Percentiles rank a stretch among this genome's conserved stretches.
phyloP scores from a whole-genome alignment of 2,329 filamentous ascomycete species.

The Phialophora verrucosa region DNA sequence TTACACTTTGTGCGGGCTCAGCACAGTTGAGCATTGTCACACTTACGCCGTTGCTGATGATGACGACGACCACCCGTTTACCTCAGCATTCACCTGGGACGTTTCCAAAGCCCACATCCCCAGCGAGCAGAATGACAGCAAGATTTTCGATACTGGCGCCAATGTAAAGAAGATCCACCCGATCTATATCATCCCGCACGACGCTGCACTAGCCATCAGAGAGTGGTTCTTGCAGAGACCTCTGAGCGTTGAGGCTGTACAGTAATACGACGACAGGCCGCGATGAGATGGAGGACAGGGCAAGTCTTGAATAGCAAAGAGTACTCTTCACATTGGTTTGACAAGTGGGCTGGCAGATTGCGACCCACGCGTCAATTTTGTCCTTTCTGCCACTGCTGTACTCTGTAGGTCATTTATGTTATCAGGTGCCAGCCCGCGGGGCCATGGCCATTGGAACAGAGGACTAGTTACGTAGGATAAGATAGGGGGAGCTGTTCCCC shows the following conservation, averaged over 20 bases:
- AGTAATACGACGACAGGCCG: not conserved
- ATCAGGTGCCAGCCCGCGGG: not conserved
- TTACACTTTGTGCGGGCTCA: constrained; percentile 87
- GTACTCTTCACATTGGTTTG: not conserved
- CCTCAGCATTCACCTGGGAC: constrained; percentile 49
- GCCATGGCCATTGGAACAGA: not conserved
- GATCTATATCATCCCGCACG: constrained; percentile 80
- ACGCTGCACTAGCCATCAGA: constrained; percentile 68
- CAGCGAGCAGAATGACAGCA: constrained; percentile 47
- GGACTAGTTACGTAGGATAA: not conserved
- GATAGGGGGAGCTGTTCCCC: not conserved
- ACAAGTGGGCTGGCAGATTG: not conserved
- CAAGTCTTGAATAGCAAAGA: constrained; percentile 1
- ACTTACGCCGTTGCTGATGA: constrained; percentile 46
- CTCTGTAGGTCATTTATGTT: not conserved
- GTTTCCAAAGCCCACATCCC: constrained; percentile 50
- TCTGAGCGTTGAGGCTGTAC: constrained; percentile 56
- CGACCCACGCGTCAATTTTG: not conserved
- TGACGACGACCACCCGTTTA: constrained; percentile 42
- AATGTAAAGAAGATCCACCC: constrained; percentile 69
- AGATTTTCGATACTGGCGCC: constrained; percentile 54
- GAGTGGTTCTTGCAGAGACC: constrained; percentile 67
- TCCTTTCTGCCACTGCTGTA: not conserved
- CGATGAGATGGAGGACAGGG: not conserved
- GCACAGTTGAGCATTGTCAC: constrained; percentile 74